Evolutionary conservation across 345 rosid genomes (phyloP).

Genomic region (Acer saccharum): DNA sequence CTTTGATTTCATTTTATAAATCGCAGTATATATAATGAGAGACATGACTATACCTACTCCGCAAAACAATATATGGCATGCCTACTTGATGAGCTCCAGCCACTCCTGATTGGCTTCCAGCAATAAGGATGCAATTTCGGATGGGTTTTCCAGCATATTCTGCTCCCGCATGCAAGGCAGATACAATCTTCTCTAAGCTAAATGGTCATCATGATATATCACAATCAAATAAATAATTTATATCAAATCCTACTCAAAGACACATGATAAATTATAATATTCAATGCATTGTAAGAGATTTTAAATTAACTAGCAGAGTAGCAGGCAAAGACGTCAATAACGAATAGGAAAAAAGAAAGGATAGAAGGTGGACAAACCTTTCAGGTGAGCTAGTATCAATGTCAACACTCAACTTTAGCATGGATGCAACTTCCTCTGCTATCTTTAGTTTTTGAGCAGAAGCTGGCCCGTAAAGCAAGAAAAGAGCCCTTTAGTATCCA

Average conservation of each 20-base stretch:
- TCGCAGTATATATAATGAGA: neutral
- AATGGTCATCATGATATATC: conserved; percentile 3
- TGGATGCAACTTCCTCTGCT: conserved; percentile 89
- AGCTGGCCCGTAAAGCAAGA: conserved; percentile 46
- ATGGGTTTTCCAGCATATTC: conserved; percentile 64
- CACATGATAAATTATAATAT: neutral
- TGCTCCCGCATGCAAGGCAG: conserved; percentile 88
- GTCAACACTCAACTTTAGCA: conserved; percentile 80
- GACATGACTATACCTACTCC: conserved; percentile 70
- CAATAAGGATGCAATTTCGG: conserved; percentile 71
- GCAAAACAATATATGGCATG: conserved; percentile 82
- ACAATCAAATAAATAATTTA: conserved; percentile 6
- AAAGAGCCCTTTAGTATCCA: conserved; percentile 24
- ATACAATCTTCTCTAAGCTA: conserved; percentile 76
- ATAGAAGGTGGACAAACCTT: conserved; percentile 43
- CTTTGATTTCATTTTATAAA: neutral
- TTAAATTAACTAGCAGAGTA: neutral
- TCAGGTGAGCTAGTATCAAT: conserved; percentile 78
- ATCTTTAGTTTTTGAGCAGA: conserved; percentile 87
- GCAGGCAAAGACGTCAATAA: neutral
- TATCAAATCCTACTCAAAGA: neutral
- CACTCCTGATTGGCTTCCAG: conserved; percentile 85
- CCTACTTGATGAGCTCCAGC: conserved; percentile 76
- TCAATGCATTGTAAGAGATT: neutral
- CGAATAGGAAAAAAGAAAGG: neutral